Base-by-base conservation (phyloP, 192 early-diverging fungal genomes). In the Thoreauomyces humboldtii region DNA sequence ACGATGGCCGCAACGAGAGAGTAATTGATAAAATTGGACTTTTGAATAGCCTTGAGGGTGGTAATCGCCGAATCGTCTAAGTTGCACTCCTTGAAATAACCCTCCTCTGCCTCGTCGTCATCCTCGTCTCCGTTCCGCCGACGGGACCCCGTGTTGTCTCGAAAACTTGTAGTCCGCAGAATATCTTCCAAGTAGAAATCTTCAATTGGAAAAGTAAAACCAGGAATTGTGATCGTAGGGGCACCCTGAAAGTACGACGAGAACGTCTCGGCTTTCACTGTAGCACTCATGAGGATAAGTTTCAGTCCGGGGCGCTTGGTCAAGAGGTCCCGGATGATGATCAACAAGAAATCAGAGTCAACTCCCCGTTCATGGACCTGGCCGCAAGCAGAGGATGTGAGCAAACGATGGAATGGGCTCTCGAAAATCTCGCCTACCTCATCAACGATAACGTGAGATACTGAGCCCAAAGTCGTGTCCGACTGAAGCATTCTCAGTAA, bases 381-480 rank as follows among this genome's bases (percentile, higher is more conserved):
- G n/a, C 17, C 15, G 0, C 17, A 24, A 15, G 21, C 17, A 53
- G 17, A 15, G 17, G 27, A 19, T 1, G 2, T 28, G 14, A 53
- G 51, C 17, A 53, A n/a, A n/a, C n/a, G n/a, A n/a, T n/a, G n/a
- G n/a, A n/a, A n/a, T n/a, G n/a, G n/a, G n/a, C n/a, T n/a, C n/a
- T n/a, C n/a, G n/a, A n/a, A n/a, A n/a, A n/a, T n/a, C 61, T 93
- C 90, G 59, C 92, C 89, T 5, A 93, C 89, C 68, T 93, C 90
- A 63, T 93, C 91, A 0, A 93, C 80, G 37, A 93, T 79, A 7
- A 93, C 73, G 43, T 88, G 84, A 7, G 79, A 76, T 2, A 93
- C 76, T 6, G 77, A 77, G 14, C 72, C 51, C 38, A 93, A 67
- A 9, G 62, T 32, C 12, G 73, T 76, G 66, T 92, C 89, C 29